These are phyloP conservation scores for Penicillium sp. DNA, from an alignment of 2,329 filamentous ascomycete species.

Conservation along the genomic window DNA sequence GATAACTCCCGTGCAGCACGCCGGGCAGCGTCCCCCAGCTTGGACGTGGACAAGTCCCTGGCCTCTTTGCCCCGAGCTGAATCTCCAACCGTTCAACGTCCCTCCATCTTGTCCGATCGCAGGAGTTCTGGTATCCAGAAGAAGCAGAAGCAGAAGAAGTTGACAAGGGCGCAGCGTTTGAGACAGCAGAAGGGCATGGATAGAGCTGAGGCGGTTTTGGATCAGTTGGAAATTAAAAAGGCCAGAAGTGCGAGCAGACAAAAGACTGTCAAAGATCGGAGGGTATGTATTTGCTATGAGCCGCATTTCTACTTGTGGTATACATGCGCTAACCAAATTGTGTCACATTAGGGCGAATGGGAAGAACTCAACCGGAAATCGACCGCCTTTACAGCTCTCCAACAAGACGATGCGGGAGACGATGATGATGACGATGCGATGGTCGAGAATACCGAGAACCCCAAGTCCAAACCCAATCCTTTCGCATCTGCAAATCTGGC, in stretches of 20 bases:
- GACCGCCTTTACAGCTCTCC: slow-evolving; percentile 32
- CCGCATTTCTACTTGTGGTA: not conserved
- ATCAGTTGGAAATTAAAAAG: slow-evolving; percentile 57
- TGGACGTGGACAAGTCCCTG: slow-evolving; percentile 53
- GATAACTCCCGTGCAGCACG: slow-evolving; percentile 59
- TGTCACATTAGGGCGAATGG: slow-evolving; percentile 37
- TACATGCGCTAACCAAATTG: slow-evolving; percentile 16
- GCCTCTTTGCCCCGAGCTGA: slow-evolving; percentile 43
- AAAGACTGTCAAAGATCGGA: slow-evolving; percentile 50
- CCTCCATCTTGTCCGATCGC: slow-evolving; percentile 51
- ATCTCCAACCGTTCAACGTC: slow-evolving; percentile 38
- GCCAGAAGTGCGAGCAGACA: slow-evolving; percentile 51
- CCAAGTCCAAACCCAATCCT: slow-evolving; percentile 14
- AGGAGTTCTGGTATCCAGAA: slow-evolving; percentile 53
- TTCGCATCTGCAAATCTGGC: slow-evolving; percentile 11
- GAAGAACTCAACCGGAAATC: slow-evolving; percentile 41
- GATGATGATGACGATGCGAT: slow-evolving; percentile 42
- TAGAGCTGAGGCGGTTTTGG: slow-evolving; percentile 53
- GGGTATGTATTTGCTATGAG: slow-evolving; percentile 28
- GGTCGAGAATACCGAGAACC: slow-evolving; percentile 26
- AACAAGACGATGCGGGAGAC: slow-evolving; percentile 50
- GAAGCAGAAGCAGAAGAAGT: slow-evolving; percentile 47
- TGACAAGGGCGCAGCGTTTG: slow-evolving; percentile 53
- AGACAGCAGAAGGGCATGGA: slow-evolving; percentile 57
- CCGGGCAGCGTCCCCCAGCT: slow-evolving; percentile 55